Base-by-base conservation (phyloP, 306 rosid genomes). In the Pueraria montana region DNA sequence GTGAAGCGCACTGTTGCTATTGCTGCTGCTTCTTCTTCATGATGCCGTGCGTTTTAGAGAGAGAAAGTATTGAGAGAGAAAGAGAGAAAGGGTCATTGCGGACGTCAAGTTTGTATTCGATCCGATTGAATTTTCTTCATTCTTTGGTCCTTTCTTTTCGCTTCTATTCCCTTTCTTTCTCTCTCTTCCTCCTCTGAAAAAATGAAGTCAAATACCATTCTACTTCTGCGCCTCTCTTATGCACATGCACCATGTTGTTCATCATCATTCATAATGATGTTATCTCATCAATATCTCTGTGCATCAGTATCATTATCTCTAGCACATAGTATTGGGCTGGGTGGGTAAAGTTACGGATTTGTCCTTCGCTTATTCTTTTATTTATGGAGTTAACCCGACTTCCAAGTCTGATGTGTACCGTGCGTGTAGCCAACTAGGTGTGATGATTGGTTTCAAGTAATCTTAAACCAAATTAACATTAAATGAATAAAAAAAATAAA, bases 51-150 rank as follows among this genome's bases (percentile, higher is more conserved):
- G 84, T 53, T 87, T 67, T 90, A 84, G 91, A 85, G 86, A 77
- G 81, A 20, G 86, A 82, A 63, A 77, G 85, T 27, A 34, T 20
- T 20, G 63, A 56, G 63, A 56, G 63, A 56, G 61, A 52, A 42
- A 55, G 83, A 48, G 84, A 75, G 73, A 58, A 50, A 48, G 85
- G 78, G 88, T 84, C 88, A 90, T 88, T 86, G 95, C 93, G 98
- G 98, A 95, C 98, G 98, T 95, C 98, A 95, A 95, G 86, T 73
- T 80, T 85, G 86, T 92, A 95, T 95, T 95, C 75, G 89, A 95
- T 92, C 83, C 68, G 91, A 92, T 95, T 95, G 88, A 93, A 91
- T 93, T 93, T 88, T 82, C 87, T 84, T 86, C 86, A 82, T 90
- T 92, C 94, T 55, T 38, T 88, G 52, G 74, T 68, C 27, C 80